Evolutionary conservation across 1,139 yeast species (phyloP).

Genomic region (Geotrichum histeridarum): DNA sequence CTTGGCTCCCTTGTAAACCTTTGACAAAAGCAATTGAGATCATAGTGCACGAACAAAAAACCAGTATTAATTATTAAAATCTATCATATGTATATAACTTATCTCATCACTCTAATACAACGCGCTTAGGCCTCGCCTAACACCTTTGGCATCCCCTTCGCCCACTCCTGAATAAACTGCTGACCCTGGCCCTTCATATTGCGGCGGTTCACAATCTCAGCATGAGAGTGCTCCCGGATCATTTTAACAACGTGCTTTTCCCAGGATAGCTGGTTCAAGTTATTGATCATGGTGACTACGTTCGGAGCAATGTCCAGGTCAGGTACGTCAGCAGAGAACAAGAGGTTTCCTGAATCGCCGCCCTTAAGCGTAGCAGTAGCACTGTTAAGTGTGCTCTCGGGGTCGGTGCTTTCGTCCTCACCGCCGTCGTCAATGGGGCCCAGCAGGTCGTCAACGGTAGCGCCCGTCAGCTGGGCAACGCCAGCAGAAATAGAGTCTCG

Average conservation of each 20-base stretch:
- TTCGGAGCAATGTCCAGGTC: neutral
- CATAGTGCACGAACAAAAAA: no score
- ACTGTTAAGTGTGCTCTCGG: neutral
- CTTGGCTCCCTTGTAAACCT: no score
- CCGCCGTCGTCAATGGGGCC: constrained; percentile 12
- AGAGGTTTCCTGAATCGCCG: constrained; percentile 15
- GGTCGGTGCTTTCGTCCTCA: neutral
- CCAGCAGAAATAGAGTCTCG: constrained; percentile 21
- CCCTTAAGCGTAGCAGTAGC: constrained; percentile 18
- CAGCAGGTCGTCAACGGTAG: constrained; percentile 24
- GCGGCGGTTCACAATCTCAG: constrained; percentile 34
- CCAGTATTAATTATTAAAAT: no score
- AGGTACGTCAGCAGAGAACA: neutral
- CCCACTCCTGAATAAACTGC: constrained; percentile 29
- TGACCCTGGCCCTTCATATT: constrained; percentile 34
- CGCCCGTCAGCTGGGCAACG: constrained; percentile 25
- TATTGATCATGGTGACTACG: constrained; percentile 17
- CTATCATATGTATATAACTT: neutral
- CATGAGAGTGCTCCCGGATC: constrained; percentile 28
- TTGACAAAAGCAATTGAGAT: no score
- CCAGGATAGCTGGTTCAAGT: constrained; percentile 32
- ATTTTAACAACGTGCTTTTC: constrained; percentile 31
- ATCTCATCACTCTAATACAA: constrained; percentile 3
- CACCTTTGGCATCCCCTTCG: constrained; percentile 5
- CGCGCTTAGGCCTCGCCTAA: no score